Base-by-base conservation (phyloP, 2,329 filamentous ascomycete species). In the Scolecobasidium constrictum region DNA sequence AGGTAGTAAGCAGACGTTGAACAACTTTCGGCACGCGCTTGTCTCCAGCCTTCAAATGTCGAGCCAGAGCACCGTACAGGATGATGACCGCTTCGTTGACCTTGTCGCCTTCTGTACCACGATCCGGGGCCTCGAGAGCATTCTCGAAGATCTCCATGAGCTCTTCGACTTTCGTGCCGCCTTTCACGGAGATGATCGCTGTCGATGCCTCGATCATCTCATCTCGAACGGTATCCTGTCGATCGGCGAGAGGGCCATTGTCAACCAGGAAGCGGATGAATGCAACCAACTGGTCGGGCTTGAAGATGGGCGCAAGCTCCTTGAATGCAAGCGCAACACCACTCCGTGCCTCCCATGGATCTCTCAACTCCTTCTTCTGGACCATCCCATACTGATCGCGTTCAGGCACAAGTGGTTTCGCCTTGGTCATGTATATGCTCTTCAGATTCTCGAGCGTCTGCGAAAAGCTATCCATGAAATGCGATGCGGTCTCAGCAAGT, bases 81-180 rank as follows among this genome's bases (percentile, higher is more conserved):
- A 98, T 92, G 52, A 98, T 88, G 41, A 98, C 88, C 15, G 93
- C 92, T 64, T 98, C 92, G 52, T 95, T 95, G 49, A 96, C 83
- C 46, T 86, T 77, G 61, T 98, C 93, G 42, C 81, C 77, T 50
- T 88, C 78, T 1, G 81, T 87, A 45, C 79, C 82, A 57, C 83
- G 85, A 59, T 92, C 86, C 3, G 87, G 83, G 3, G 78, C 80
- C 56, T 90, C 87, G n/a, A 98, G 70, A 0, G 86, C 87, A 18
- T 73, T 74, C 61, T 98, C 92, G 55, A 96, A 93, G 12, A 90
- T 79, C 54, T 82, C 77, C 88, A 98, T 98, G 43, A 98, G 68
- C 50, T 82, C 78, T 56, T 96, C 88, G 3, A 98, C 80, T 49
- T 90, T 79, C 11, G 75, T 67, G 58, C 86, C 82, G 21, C 90